Base-by-base conservation (phyloP, 2,329 filamentous ascomycete genomes). In the Microdochium bolleyi region DNA sequence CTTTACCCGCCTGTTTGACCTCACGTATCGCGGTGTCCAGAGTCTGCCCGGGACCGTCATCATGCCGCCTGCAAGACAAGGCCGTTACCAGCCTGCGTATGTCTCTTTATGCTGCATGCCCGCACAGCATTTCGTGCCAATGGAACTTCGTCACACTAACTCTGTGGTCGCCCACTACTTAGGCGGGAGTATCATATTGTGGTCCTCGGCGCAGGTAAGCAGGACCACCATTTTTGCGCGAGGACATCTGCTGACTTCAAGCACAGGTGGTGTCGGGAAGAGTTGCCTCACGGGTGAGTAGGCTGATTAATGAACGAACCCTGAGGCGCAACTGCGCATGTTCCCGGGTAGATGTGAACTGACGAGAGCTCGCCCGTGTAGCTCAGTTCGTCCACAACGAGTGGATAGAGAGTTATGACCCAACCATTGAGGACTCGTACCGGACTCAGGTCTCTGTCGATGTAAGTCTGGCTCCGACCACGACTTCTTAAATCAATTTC, bases 301-400 rank as follows among this genome's bases (percentile, higher is more conserved):
- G 51, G 50, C 11, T 38, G 34, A 38, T 38, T 38, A 38, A 14
- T 38, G 34, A 14, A 4, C 4, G 13, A 38, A 16, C 34, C 34
- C 34, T 19, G 13, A 19, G 7, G n/a, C 34, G 5, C 7, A 8
- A 14, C 34, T 38, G 34, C 34, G 34, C 16, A 19, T 14, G 4
- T 38, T 4, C 4, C 13, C 34, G 5, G 34, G 7, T 5, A 50
- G 24, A 34, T 51, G 53, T 24, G 54, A 54, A 49, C 56, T 55
- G 48, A 37, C 53, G 44, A 34, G 21, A 5, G 16, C 24, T 8
- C 22, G 14, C 48, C 13, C 49, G 32, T 25, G 38, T 30, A 90
- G 90, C 91, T 63, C 90, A 95, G 77, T 95, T 95, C 64, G 90
- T 95, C 51, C 89, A 94, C 70, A 92, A 94, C 73, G 87, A 95